Conservation (phyloP, 257 asterid genomes). For the Solanum clarkiae region DNA sequence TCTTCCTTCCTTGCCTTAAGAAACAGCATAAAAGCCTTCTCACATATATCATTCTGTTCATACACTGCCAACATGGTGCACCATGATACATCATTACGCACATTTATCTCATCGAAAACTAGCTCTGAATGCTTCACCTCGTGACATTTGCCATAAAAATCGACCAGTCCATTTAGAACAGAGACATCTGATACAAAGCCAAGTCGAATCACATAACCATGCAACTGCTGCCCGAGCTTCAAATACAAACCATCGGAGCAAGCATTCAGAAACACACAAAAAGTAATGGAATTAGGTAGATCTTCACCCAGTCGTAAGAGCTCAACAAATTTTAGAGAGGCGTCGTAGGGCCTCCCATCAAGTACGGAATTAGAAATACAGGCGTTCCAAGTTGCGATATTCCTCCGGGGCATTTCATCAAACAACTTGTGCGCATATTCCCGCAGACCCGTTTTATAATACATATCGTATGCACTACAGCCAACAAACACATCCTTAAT, state of each 20-base stretch:
- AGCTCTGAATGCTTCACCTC: conserved; percentile 33
- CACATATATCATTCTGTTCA: conserved; percentile 69
- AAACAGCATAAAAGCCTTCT: conserved; percentile 45
- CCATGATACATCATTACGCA: conserved; percentile 67
- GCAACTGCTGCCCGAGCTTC: conserved; percentile 55
- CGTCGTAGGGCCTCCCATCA: conserved; percentile 36
- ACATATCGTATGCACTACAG: conserved; percentile 80
- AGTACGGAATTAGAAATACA: conserved; percentile 56
- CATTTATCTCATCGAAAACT: conserved; percentile 39
- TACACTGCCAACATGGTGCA: conserved; percentile 68
- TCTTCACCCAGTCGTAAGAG: conserved; percentile 29
- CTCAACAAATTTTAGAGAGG: conserved; percentile 34
- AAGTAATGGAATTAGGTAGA: conserved; percentile 59
- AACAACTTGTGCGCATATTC: conserved; percentile 48
- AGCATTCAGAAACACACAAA: conserved; percentile 72
- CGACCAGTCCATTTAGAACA: conserved; percentile 59
- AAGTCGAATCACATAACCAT: conserved; percentile 38
- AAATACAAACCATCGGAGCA: conserved; percentile 50
- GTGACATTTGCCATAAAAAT: conserved; percentile 71
- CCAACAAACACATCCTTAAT: conserved; percentile 56
- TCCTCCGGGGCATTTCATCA: conserved; percentile 60
- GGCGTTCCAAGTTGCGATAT: conserved; percentile 82
- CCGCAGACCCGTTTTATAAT: conserved; percentile 27
- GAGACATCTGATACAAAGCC: conserved; percentile 53
- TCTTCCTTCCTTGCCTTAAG: conserved; percentile 32